Conservation (phyloP, 169 alveolate species). For the Plasmodium gallinaceum region DNA sequence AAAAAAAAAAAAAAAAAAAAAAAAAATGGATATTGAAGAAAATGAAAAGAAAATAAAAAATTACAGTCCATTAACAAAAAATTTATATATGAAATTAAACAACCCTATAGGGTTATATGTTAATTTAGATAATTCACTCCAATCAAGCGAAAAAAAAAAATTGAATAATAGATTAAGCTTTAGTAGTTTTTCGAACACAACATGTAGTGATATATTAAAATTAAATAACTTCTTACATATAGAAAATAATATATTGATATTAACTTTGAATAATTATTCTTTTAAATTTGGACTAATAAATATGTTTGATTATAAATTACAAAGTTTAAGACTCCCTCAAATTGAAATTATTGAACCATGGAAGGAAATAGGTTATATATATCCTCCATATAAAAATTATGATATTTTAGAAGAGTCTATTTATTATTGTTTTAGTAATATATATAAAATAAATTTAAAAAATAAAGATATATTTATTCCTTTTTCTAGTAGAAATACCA, state of each 20-base stretch:
- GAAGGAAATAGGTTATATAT: slow-evolving; percentile 48
- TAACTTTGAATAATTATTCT: slow-evolving; percentile 55
- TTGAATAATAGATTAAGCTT: slow-evolving; percentile 38
- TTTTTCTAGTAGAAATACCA: slow-evolving; percentile 57
- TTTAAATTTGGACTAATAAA: slow-evolving; percentile 67
- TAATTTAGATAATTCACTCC: slow-evolving; percentile 14
- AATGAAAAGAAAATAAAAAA: background rate
- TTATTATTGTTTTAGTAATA: slow-evolving; percentile 54
- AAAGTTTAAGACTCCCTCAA: slow-evolving; percentile 72
- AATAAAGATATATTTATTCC: slow-evolving; percentile 67
- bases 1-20: too few species aligned
- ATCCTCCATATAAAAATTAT: slow-evolving; percentile 71
- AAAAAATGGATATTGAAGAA: background rate
- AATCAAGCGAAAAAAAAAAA: slow-evolving; percentile 48
- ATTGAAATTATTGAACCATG: slow-evolving; percentile 70
- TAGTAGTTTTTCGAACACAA: slow-evolving; percentile 74
- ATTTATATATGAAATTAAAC: slow-evolving; percentile 48
- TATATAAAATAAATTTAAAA: slow-evolving; percentile 72
- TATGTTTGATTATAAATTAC: slow-evolving; percentile 45
- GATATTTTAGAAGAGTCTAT: slow-evolving; percentile 66
- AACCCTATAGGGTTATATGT: slow-evolving; percentile 60
- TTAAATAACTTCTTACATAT: slow-evolving; percentile 33
- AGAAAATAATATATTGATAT: slow-evolving; percentile 54
- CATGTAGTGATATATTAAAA: slow-evolving; percentile 74
- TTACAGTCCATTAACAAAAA: slow-evolving; percentile 47